Evolutionary conservation across 768 basidiomycete genomes (phyloP).

Genomic region (Sarcodon aspratus): DNA sequence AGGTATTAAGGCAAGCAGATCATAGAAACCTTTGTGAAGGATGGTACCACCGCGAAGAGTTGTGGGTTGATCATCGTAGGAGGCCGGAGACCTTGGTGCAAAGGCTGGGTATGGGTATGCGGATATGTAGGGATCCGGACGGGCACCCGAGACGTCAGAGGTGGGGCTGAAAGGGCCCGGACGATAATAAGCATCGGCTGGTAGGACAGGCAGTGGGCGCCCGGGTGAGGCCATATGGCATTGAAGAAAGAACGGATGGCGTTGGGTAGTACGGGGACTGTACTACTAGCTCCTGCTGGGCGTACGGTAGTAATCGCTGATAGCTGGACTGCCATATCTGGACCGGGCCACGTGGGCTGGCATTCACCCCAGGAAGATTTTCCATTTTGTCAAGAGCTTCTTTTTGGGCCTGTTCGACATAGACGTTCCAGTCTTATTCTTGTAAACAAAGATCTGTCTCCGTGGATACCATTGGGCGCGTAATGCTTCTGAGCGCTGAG

Average conservation of each 20-base stretch:
- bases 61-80: slow-evolving; percentile 31
- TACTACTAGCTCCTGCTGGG: neutral
- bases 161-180: too few relatives aligned
- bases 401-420: neutral
- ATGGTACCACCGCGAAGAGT: slow-evolving; percentile 58
- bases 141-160: too few relatives aligned
- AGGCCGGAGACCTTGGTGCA: slow-evolving; percentile 13
- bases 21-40: slow-evolving; percentile 86
- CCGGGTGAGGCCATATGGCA: slow-evolving; percentile 12
- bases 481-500: too few relatives aligned
- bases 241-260: too few relatives aligned
- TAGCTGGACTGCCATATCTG: neutral
- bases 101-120: slow-evolving; percentile 26
- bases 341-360: neutral
- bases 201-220: slow-evolving; percentile 22
- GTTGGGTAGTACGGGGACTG: too few relatives aligned
- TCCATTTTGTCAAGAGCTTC: neutral
- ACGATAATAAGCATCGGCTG: neutral
- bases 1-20: slow-evolving; percentile 69
- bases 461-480: too few relatives aligned
- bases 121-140: slow-evolving; percentile 8
- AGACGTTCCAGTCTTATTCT: too few relatives aligned
- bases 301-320: too few relatives aligned
- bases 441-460: too few relatives aligned
- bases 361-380: neutral